Base-by-base conservation (phyloP, 2,329 filamentous ascomycete genomes). In the Trichoderma sp. region DNA sequence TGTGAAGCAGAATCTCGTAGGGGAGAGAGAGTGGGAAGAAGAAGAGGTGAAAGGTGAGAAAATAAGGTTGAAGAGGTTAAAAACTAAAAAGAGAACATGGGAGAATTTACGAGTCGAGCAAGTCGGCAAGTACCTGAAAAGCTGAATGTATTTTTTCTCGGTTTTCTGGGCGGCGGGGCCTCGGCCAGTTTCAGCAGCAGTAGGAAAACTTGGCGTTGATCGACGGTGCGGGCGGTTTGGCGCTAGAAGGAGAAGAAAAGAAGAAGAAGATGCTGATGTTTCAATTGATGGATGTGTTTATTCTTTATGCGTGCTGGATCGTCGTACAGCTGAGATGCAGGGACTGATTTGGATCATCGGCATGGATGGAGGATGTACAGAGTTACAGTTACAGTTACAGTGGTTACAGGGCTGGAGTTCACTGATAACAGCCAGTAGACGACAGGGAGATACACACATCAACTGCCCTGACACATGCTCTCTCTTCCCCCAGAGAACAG, bases 121-220 rank as follows among this genome's bases (percentile, higher is more conserved):
- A n/a, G 27, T 21, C 53, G 35, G 29, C 29, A 62, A 71, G 35
- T 60, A 41, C 53, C 53, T 33, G 29, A 63, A n/a, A 33, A 63
- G 9, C 16, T 33, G 29, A 63, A 50, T 69, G 27, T 21, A 50
- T 18, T 27, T 50, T 50, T 50, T 27, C 50, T 56, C 50, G n/a
- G 16, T 50, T 50, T 50, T 56, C 60, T 71, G 33, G 67, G 68
- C 68, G 68, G 68, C 56, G 68, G 56, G 59, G 68, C 38, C 16
- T 29, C 38, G 59, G 68, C 38, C 68, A 71, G 68, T 63, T 63
- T 63, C 68, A 69, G 50, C 33, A 69, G 50, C 8, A 38, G 35
- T 12, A 41, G 16, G 18, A 41, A 41, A 41, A 41, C 38, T 69
- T 56, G 66, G 66, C 59, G 38, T 71, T 63, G 68, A 71, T 71